Percentiles rank a stretch among this genome's conserved stretches.
Conservation (phyloP, 2,329 filamentous ascomycete species). For the Phoma sp. region DNA sequence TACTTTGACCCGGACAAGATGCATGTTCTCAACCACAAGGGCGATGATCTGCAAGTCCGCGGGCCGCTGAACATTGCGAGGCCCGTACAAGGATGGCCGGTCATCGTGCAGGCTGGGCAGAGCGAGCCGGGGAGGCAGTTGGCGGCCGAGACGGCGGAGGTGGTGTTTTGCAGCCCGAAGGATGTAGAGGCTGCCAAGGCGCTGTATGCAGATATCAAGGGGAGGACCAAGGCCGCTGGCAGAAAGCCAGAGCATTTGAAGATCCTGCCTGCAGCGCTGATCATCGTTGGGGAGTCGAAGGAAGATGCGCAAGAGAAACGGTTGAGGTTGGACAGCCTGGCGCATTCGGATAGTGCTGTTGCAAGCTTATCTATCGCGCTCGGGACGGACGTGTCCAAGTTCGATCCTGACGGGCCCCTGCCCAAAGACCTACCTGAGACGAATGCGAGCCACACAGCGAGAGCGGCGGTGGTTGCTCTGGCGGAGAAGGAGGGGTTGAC, state of each 20-base stretch:
- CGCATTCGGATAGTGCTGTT: conserved; percentile 66
- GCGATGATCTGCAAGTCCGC: conserved; percentile 53
- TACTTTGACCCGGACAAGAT: conserved; percentile 65
- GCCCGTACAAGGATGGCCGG: conserved; percentile 62
- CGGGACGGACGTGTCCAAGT: conserved; percentile 65
- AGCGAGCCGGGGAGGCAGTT: conserved; percentile 60
- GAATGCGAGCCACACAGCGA: conserved; percentile 23
- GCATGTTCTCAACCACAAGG: conserved; percentile 60
- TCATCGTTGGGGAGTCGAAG: conserved; percentile 67
- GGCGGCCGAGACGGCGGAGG: conserved; percentile 61
- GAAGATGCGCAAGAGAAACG: conserved; percentile 70
- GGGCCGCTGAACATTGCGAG: conserved; percentile 61
- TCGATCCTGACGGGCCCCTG: conserved; percentile 60
- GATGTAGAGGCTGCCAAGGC: conserved; percentile 56
- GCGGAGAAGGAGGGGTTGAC: conserved; percentile 67
- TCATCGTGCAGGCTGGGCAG: conserved; percentile 63
- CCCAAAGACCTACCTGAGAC: conserved; percentile 59
- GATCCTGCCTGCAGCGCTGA: conserved; percentile 69
- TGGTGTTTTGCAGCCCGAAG: conserved; percentile 59
- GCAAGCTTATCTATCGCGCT: conserved; percentile 66
- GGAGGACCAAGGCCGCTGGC: conserved; percentile 53
- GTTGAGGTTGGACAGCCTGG: conserved; percentile 54
- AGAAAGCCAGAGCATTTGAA: conserved; percentile 64
- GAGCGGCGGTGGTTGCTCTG: conserved; percentile 22
- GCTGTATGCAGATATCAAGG: conserved; percentile 61